Base-by-base conservation (phyloP, 306 rosid genomes). In the Cicer bijugum region DNA sequence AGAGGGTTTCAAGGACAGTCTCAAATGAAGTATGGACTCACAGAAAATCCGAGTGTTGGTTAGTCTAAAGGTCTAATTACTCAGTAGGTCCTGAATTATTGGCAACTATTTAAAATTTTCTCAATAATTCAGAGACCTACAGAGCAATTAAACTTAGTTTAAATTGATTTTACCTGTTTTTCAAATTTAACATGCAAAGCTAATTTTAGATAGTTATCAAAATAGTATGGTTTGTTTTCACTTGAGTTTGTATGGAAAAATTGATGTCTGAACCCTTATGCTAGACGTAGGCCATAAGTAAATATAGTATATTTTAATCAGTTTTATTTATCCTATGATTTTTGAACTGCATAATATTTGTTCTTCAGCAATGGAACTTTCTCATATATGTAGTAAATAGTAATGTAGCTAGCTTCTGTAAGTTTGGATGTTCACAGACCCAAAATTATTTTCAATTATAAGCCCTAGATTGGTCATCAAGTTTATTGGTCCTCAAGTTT, bases 21-120 rank as follows among this genome's bases (percentile, higher is more conserved):
- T 11, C 80, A 65, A 48, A 82, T 93, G 85, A 93, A 88, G 78
- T 80, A 85, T 55, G 91, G 98, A 28, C 84, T 86, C 39, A 83
- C 87, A 44, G 93, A 89, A 44, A 86, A 89, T 81, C 97, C 91
- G 42, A 84, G 93, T 67, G 51, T 82, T 43, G 97, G 98, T 93
- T 71, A 82, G 90, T 86, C 33, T 38, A 74, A 75, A 28, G 35
- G 35, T 28, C 35, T 28, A 28, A 28, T 28, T 28, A 28, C 35
- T 28, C 35, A 0, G 5, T 28, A 28, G 35, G 35, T 28, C 35
- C 5, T 28, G 35, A 28, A 28, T 28, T 28, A 28, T 4, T 28
- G 5, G 35, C 4, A 28, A 28, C 35, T 28, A 28, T 28, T 28
- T 28, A 28, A 28, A 28, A 28, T 28, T 28, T 28, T 28, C 35